A percentile compares a stretch with the other conserved stretches of the same genome.
phyloP scores from a whole-genome alignment of 768 basidiomycete species.

The Lactifluus volemus region DNA sequence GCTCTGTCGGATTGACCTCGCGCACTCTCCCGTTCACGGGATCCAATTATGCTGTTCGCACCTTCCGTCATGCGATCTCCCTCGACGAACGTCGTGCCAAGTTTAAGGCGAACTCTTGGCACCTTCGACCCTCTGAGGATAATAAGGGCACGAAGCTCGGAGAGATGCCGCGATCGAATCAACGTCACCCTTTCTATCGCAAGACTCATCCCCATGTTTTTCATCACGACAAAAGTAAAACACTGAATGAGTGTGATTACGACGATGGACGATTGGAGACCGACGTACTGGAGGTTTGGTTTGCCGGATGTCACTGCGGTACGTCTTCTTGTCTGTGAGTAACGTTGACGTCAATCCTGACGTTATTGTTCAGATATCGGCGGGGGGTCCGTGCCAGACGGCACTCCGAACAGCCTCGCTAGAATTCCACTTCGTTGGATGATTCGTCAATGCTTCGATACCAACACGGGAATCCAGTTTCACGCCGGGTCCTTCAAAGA shows the following conservation, averaged over 20 bases:
- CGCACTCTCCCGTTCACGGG: constrained; percentile 57
- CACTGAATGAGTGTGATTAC: constrained; percentile 34
- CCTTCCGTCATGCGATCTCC: constrained; percentile 63
- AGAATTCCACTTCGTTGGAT: constrained; percentile 61
- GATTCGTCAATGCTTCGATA: constrained; percentile 42
- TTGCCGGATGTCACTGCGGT: constrained; percentile 69
- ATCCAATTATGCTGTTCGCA: constrained; percentile 48
- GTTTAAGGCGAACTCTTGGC: constrained; percentile 33
- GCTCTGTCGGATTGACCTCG: constrained; percentile 59
- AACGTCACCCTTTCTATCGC: constrained; percentile 19
- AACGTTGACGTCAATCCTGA: background rate
- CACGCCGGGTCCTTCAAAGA: constrained; percentile 24
- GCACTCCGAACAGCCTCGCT: constrained; percentile 48
- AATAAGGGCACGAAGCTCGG: constrained; percentile 39
- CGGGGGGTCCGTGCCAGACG: constrained; percentile 58
- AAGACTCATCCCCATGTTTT: background rate
- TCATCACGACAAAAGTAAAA: constrained; percentile 21
- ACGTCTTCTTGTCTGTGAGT: constrained; percentile 16
- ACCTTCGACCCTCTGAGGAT: constrained; percentile 28
- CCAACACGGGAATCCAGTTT: constrained; percentile 36
- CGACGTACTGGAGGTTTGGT: constrained; percentile 74
- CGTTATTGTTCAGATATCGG: constrained; percentile 48
- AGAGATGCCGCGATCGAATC: constrained; percentile 35
- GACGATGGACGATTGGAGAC: constrained; percentile 33
- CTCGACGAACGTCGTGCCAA: constrained; percentile 61